Evolutionary conservation across 495 filamentous ascomycete genomes (phyloP).

Genomic region (Pyrenopolyporus hunteri): DNA sequence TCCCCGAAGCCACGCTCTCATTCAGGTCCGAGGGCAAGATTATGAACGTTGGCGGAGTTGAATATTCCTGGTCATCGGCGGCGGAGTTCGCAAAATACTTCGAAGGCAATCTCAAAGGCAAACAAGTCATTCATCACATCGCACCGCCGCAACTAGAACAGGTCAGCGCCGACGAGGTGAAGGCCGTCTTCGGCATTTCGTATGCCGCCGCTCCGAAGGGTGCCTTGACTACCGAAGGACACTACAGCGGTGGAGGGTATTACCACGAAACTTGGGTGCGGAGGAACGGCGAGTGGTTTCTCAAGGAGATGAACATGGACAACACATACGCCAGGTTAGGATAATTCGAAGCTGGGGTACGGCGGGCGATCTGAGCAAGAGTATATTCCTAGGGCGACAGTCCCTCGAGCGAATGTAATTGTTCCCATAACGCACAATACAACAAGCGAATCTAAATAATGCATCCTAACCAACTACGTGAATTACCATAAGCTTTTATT

Average conservation of each 20-base stretch:
- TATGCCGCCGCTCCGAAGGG: not conserved
- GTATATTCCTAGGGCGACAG: too few species aligned
- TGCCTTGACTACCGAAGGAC: not conserved
- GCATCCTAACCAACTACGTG: too few species aligned
- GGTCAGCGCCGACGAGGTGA: slow-evolving; percentile 5
- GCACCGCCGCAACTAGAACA: slow-evolving; percentile 6
- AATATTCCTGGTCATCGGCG: not conserved
- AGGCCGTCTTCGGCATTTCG: not conserved
- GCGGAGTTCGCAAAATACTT: slow-evolving; percentile 3
- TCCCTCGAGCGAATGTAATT: too few species aligned
- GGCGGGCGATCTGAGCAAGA: not conserved
- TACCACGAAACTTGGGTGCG: slow-evolving; percentile 13
- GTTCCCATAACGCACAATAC: too few species aligned
- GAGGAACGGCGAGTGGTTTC: slow-evolving; percentile 11
- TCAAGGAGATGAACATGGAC: not conserved
- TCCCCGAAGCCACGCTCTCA: slow-evolving; percentile 3
- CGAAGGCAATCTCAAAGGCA: not conserved
- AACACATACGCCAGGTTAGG: not conserved
- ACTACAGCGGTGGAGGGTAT: slow-evolving; percentile 4
- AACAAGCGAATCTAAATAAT: too few species aligned
- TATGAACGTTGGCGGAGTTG: not conserved
- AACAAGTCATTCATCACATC: not conserved
- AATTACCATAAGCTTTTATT: too few species aligned
- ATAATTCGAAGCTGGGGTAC: not conserved
- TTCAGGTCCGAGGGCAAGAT: not conserved